A percentile compares a stretch with the other conserved stretches of the same genome.
These are phyloP conservation scores for Bryopsis sp. DNA, from an alignment of 139 green algal species.

Conservation along the genomic window DNA sequence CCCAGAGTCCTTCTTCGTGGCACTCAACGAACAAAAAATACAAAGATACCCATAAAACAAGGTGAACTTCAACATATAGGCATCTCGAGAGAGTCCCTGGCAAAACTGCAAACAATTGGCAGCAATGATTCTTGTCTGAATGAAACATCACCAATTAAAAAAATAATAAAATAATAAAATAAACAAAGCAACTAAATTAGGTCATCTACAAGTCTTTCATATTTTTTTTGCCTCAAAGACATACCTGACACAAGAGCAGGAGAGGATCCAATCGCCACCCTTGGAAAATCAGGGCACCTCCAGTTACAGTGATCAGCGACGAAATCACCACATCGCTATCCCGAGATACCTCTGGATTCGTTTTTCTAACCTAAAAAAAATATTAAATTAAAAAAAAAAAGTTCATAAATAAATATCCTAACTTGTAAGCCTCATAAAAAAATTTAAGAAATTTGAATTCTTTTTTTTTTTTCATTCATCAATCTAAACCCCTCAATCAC, in stretches of 20 bases:
- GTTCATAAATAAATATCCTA: no score
- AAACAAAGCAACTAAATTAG: neutral
- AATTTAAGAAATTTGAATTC: no score
- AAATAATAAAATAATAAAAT: neutral
- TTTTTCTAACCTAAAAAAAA: slow-evolving; percentile 20
- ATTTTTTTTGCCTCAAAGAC: neutral
- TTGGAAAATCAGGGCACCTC: slow-evolving; percentile 62
- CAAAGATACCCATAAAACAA: neutral
- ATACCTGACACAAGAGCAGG: slow-evolving; percentile 50
- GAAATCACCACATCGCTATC: slow-evolving; percentile 58
- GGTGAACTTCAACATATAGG: neutral
- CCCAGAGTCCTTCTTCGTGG: neutral
- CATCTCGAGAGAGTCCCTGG: neutral
- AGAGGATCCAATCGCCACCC: slow-evolving; percentile 59
- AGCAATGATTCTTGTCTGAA: neutral
- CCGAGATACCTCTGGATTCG: slow-evolving; percentile 31
- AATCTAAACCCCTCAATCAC: no score
- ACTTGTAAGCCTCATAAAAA: no score
- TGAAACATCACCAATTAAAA: neutral
- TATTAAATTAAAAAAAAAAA: no score
- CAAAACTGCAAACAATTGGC: neutral
- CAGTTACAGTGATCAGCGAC: slow-evolving; percentile 51
- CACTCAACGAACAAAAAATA: neutral
- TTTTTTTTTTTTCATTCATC: no score
- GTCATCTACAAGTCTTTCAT: neutral